phyloP scores from a whole-genome alignment of 768 basidiomycete genomes.

The Amanita pseudoporphyria region DNA sequence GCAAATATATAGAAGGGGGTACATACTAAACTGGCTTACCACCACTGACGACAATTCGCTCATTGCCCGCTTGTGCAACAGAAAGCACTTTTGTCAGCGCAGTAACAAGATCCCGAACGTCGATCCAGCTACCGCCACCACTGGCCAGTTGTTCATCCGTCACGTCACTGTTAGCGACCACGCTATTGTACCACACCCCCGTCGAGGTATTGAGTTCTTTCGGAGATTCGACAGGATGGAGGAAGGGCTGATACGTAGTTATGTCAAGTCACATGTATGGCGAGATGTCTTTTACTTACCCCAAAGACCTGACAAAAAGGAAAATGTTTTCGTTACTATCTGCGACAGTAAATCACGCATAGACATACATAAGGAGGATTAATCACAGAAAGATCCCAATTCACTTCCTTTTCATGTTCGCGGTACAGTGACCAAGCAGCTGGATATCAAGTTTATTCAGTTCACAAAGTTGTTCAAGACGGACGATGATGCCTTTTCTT shows the following conservation, averaged over 20 bases:
- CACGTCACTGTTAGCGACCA: too few species aligned
- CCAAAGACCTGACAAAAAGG: constrained; percentile 22
- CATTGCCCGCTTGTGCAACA: constrained; percentile 23
- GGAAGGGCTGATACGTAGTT: constrained; percentile 17
- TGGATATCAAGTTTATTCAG: constrained; percentile 10
- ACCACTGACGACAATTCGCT: constrained; percentile 42
- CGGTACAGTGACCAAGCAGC: constrained; percentile 36
- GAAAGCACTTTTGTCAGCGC: constrained; percentile 46
- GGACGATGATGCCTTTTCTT: not conserved
- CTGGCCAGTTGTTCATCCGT: too few species aligned
- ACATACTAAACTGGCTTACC: not conserved
- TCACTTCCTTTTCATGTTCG: constrained; percentile 29
- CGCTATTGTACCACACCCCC: too few species aligned
- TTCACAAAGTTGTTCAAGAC: not conserved
- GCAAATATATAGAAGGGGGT: not conserved
- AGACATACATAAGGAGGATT: constrained; percentile 43
- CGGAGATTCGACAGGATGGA: constrained; percentile 22
- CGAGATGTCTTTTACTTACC: not conserved
- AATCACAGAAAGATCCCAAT: constrained; percentile 43
- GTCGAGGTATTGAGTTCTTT: too few species aligned
- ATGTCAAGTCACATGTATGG: not conserved
- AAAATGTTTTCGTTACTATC: not conserved
- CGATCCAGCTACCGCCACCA: constrained; percentile 27
- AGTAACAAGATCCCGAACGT: constrained; percentile 43
- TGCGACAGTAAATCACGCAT: not conserved